phyloP scores from a whole-genome alignment of 306 rosid species.

The Fragaria iinumae region DNA sequence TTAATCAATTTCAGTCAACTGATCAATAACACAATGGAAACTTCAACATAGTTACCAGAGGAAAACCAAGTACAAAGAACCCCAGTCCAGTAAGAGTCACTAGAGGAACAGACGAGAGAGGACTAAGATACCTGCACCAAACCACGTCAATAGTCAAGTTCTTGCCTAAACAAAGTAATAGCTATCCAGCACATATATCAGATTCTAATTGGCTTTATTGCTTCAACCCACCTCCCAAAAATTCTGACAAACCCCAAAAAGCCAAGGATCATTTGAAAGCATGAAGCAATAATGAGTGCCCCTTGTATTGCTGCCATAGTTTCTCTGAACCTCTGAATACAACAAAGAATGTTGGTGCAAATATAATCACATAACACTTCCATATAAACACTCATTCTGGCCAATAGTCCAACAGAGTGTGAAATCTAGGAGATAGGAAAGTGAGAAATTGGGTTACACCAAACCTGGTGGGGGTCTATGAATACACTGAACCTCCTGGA shows the following conservation, averaged over 20 bases:
- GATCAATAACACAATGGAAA: slow-evolving; percentile 11
- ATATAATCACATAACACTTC: slow-evolving; percentile 16
- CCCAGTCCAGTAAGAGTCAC: slow-evolving; percentile 87
- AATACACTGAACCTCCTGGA: slow-evolving; percentile 48
- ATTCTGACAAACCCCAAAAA: slow-evolving; percentile 83
- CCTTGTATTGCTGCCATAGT: slow-evolving; percentile 76
- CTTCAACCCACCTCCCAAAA: slow-evolving; percentile 51
- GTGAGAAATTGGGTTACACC: slow-evolving; percentile 11
- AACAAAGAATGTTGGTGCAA: slow-evolving; percentile 19
- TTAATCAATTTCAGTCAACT: not conserved
- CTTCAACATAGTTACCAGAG: slow-evolving; percentile 42
- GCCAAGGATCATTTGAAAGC: slow-evolving; percentile 61
- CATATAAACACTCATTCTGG: slow-evolving; percentile 12
- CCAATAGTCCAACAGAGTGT: not conserved
- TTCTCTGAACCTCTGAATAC: slow-evolving; percentile 58
- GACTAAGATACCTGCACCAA: slow-evolving; percentile 71
- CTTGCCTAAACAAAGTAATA: slow-evolving; percentile 23
- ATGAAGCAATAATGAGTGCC: slow-evolving; percentile 66
- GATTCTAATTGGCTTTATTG: not conserved
- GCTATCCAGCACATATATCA: slow-evolving; percentile 4
- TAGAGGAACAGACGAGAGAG: slow-evolving; percentile 76
- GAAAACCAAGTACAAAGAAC: slow-evolving; percentile 63
- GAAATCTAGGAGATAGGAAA: not conserved
- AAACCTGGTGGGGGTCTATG: slow-evolving; percentile 65
- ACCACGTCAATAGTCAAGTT: slow-evolving; percentile 4